Base-by-base conservation (phyloP, 768 basidiomycete genomes). In the Naganishia onofrii region DNA sequence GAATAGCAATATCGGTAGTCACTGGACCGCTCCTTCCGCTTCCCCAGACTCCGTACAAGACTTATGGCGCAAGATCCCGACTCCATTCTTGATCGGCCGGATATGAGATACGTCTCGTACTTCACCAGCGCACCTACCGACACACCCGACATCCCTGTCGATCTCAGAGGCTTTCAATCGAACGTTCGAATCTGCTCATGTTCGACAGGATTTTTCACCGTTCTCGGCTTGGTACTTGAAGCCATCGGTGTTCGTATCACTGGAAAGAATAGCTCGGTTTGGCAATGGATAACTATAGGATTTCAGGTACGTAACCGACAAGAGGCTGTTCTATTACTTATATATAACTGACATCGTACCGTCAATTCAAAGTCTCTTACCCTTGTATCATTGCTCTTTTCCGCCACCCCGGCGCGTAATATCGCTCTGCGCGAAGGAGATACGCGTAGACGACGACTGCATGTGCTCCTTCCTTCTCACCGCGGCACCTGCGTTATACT, bases 111-210 rank as follows among this genome's bases (percentile, higher is more conserved):
- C 36, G n/a, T 60, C 34, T 60, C 58, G 9, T 60, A 60, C 31
- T 26, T n/a, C n/a, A 42, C 58, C 3, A n/a, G 19, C n/a, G 38
- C 19, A n/a, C 34, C 36, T 32, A 42, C 58, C 10, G 58, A 60
- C n/a, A 42, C 58, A n/a, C 36, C 34, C 6, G 58, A 60, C 23
- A 60, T 60, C 9, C 58, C 58, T n/a, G 58, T 60, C 2, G 58
- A 60, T 21, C 7, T 60, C 3, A 38, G 28, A 21, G 36, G 36
- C 23, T 44, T 42, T 23, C n/a, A 42, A n/a, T 42, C 19, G 36
- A 60, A 60, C 23, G n/a, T 60, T 21, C 42, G 28, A 32, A 42
- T 3, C 32, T 44, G 58, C 58, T n/a, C 42, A 44, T 12, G 15
- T 3, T 6, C 28, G 1, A 36, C 34, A 19, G n/a, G 32, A n/a